phyloP scores from a whole-genome alignment of 495 filamentous ascomycete genomes.

The Hyphodiscus hymeniophilus region DNA sequence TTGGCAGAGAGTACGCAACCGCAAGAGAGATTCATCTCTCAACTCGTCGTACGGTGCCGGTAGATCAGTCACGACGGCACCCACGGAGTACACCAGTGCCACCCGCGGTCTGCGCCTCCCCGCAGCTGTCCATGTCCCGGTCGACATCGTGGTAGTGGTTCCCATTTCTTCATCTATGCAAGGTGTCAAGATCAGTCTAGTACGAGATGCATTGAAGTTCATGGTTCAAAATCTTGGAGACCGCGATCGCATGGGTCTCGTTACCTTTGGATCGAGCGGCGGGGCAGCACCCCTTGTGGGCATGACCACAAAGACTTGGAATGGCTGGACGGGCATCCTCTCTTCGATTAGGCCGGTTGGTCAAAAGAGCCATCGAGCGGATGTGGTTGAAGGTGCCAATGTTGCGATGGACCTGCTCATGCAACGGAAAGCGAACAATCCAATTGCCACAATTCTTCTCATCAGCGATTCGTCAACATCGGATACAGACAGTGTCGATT shows the following conservation, averaged over 20 bases:
- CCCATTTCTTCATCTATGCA: conserved; percentile 99
- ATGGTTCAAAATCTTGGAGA: conserved; percentile 89
- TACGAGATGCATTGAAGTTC: conserved; percentile 91
- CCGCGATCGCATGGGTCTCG: conserved; percentile 90
- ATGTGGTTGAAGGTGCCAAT: conserved; percentile 97
- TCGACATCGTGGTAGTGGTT: conserved; percentile 95
- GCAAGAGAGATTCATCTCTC: conserved; percentile 76
- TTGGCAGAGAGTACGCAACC: conserved; percentile 60
- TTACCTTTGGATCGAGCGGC: conserved; percentile 93
- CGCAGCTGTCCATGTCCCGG: conserved; percentile 74
- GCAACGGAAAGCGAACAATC: conserved; percentile 95
- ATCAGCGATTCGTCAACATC: conserved; percentile 99
- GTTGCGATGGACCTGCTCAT: conserved; percentile 98
- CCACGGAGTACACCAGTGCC: conserved; percentile 72
- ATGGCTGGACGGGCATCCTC: conserved; percentile 81
- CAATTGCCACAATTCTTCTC: conserved; percentile 89
- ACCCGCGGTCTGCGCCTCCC: conserved; percentile 44
- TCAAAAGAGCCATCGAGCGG: conserved; percentile 92
- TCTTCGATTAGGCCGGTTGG: conserved; percentile 86
- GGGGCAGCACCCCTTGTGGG: conserved; percentile 94
- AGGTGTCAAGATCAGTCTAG: conserved; percentile 90
- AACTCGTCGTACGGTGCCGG: conserved; percentile 78
- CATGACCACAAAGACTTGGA: conserved; percentile 93
- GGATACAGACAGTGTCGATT: conserved; percentile 92
- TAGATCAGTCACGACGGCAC: conserved; percentile 69